Evolutionary conservation across 371 early-diverging fungal genomes (phyloP), one percentile per base, ranked within the genome.

Genomic region (Phascolomyces articulosus): DNA sequence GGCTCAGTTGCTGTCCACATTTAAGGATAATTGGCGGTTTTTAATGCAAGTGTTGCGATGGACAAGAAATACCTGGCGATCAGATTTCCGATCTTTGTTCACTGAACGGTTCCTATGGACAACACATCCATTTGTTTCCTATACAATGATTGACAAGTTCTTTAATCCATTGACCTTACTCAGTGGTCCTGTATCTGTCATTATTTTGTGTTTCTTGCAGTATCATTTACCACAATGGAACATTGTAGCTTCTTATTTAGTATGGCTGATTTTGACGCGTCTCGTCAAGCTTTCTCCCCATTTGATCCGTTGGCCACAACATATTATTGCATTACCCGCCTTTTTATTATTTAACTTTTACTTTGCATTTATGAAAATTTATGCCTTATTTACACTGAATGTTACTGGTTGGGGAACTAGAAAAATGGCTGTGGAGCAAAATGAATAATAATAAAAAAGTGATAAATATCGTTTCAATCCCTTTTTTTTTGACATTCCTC

Each of bases 1-100:
- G 68, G 92, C 89, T 55, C 88, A 90, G 55, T 69, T 90, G 13
- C 71, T 73, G 23, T 90, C 90, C 3, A 91, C 92, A 0, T 91
- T 91, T 79, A 90, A 91, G 75, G 85, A 90, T 75, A 87, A 90
- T 59, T 91, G 90, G 90, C 74, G 88, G n/a, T 91, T 91, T 66
- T 66, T 90, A 21, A 87, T 87, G 59, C 90, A 91, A 61, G 83
- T 91, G 1, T 69, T 90, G 20, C 74, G 91, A 23, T 91, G 90
- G 91, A 91, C 91, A 1, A 83, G 91, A 51, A 91, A 91, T 62
- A 91, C 90, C 21, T 91, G 91, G 91, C 81, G 91, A 11, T 87
- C 87, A 13, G 91, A 91, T 68, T 84, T 88, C 58, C 76, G 88
- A 18, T 86, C 87, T 9, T 60, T 91, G 54, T 90, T 87, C 60